A percentile compares a stretch with the other conserved stretches of the same genome.
Evolutionary conservation across 768 basidiomycete genomes (phyloP).

Genomic region (Phaeolepiota aurea): DNA sequence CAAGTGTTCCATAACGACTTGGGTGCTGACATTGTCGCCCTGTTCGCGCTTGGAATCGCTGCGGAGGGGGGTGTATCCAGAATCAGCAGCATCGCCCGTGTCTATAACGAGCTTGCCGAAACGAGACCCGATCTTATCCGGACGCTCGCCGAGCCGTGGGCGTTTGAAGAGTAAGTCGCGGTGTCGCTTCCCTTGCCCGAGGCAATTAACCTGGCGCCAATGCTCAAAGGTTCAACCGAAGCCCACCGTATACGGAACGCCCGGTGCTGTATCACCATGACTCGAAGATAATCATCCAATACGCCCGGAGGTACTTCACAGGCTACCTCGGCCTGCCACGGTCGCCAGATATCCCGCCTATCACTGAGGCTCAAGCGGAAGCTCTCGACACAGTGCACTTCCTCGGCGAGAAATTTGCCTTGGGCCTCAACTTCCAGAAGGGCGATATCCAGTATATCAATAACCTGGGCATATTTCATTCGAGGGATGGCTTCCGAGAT

Average conservation of each 20-base stretch:
- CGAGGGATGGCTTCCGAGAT: conserved; percentile 24
- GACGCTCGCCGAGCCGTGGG: conserved; percentile 33
- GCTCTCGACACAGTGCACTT: conserved; percentile 27
- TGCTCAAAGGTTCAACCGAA: conserved; percentile 25
- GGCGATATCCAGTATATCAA: conserved; percentile 31
- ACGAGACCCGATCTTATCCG: conserved; percentile 36
- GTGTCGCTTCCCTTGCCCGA: not conserved
- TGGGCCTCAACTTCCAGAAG: conserved; percentile 25
- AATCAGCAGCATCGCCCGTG: conserved; percentile 33
- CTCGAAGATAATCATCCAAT: conserved; percentile 33
- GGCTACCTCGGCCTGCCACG: conserved; percentile 3
- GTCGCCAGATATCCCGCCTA: conserved; percentile 21
- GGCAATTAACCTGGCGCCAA: not conserved
- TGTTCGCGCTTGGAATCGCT: conserved; percentile 31
- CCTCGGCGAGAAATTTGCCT: conserved; percentile 21
- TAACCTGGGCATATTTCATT: conserved; percentile 24
- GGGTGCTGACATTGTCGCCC: conserved; percentile 34
- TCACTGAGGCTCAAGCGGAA: conserved; percentile 28
- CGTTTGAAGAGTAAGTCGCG: conserved; percentile 26
- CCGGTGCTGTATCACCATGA: conserved; percentile 33
- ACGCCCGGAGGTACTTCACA: conserved; percentile 31
- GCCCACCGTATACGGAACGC: conserved; percentile 25
- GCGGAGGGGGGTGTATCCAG: conserved; percentile 36
- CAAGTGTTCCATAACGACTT: conserved; percentile 43
- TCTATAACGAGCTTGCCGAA: conserved; percentile 39